A percentile compares a stretch with the other conserved stretches of the same genome.
phyloP scores from a whole-genome alignment of 768 basidiomycete species.

The Pleurotus tuoliensis region DNA sequence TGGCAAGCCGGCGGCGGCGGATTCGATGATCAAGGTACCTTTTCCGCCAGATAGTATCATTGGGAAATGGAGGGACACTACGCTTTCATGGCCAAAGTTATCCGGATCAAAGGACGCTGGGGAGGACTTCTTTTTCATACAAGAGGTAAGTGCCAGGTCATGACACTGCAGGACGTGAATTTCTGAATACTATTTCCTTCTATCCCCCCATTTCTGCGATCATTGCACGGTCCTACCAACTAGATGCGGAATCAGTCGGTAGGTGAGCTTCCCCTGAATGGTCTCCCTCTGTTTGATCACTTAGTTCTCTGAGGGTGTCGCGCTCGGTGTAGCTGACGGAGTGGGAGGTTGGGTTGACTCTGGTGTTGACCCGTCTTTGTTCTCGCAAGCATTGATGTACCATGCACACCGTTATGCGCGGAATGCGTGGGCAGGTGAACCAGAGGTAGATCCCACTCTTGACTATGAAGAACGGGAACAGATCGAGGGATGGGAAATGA shows the following conservation, averaged over 20 bases:
- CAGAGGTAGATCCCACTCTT: constrained; percentile 75
- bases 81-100: constrained; percentile 43
- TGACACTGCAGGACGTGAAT: neutral
- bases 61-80: constrained; percentile 67
- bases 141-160: constrained; percentile 49
- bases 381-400: constrained; percentile 90
- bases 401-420: constrained; percentile 71
- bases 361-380: constrained; percentile 84
- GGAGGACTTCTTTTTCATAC: constrained; percentile 55
- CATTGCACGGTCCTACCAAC: neutral
- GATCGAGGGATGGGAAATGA: constrained; percentile 75
- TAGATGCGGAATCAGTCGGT: constrained; percentile 82
- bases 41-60: constrained; percentile 58
- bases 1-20: constrained; percentile 54
- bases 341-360: constrained; percentile 89
- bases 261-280: constrained; percentile 28
- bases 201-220: neutral
- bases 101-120: constrained; percentile 35
- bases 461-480: constrained; percentile 65
- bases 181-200: constrained; percentile 2
- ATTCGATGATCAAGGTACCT: constrained; percentile 32
- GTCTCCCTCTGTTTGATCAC: constrained; percentile 28
- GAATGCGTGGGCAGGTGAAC: constrained; percentile 78
- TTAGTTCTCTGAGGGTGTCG: constrained; percentile 52
- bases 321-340: constrained; percentile 87